Base-by-base conservation (phyloP, 495 filamentous ascomycete species). In the Xylaria telfairii region DNA sequence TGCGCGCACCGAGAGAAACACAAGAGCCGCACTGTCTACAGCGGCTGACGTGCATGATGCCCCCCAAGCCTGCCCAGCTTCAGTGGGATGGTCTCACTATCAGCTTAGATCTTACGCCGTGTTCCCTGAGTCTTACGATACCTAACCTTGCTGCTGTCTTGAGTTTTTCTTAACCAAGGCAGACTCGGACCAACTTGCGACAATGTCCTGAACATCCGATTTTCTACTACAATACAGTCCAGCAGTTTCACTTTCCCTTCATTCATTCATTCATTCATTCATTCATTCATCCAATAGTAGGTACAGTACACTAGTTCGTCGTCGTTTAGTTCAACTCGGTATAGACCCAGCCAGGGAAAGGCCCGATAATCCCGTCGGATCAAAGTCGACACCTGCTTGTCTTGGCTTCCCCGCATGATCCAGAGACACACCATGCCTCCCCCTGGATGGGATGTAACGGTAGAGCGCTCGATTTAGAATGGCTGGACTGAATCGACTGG, bases 311-410 rank as follows among this genome's bases (percentile, higher is more conserved):
- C n/a, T n/a, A n/a, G n/a, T n/a, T n/a, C n/a, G n/a, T n/a, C n/a
- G n/a, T n/a, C n/a, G n/a, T n/a, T n/a, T n/a, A 19, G 4, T 26
- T 24, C 30, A n/a, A 37, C 37, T 57, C 54, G 28, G 30, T 4
- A n/a, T 37, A 37, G 59, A 5, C 37, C 59, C 34, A 41, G 26
- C n/a, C 19, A 59, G 56, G 56, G 56, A 62, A 62, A 66, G 64
- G 64, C 30, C 64, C 64, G 64, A 66, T 41, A 54, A 53, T 66
- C n/a, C 64, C 64, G 64, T 66, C 64, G 64, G 64, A 53, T 46
- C 62, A 32, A 59, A 32, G n/a, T 65, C n/a, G 28, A 42, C 32
- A 41, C 34, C 47, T 39, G 30, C 59, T 62, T 12, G 9, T 66
- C 64, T 66, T 66, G 64, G 64, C 64, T 32, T 54, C 46, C 64